Evolutionary conservation across 345 rosid genomes (phyloP).

Genomic region (Aegle marmelos): DNA sequence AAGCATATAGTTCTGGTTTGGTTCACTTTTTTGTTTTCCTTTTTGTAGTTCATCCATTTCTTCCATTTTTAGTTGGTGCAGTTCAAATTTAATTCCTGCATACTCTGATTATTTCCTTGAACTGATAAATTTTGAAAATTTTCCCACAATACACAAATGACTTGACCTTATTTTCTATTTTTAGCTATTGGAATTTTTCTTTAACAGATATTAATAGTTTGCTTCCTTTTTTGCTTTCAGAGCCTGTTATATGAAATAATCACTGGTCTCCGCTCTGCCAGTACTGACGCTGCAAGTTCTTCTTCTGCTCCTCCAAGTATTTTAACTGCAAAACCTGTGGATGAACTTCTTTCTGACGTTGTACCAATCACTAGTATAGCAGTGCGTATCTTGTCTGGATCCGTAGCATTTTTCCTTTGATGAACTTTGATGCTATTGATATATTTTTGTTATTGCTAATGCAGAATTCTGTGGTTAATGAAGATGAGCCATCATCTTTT

Average conservation of each 20-base stretch:
- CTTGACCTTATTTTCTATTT: neutral
- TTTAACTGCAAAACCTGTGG: slow-evolving; percentile 55
- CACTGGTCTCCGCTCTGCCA: slow-evolving; percentile 63
- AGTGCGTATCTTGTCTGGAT: slow-evolving; percentile 21
- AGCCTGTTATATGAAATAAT: slow-evolving; percentile 77
- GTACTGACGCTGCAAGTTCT: slow-evolving; percentile 74
- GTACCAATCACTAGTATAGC: slow-evolving; percentile 38
- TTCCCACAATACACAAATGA: neutral
- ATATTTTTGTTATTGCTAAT: slow-evolving; percentile 20
- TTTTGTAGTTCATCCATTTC: neutral
- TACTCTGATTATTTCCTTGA: neutral
- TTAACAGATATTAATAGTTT: neutral
- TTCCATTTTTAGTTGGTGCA: neutral
- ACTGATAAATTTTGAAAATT: neutral
- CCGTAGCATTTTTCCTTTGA: slow-evolving; percentile 5
- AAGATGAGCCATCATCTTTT: slow-evolving; percentile 35
- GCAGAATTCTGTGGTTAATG: slow-evolving; percentile 40
- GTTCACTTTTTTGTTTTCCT: neutral
- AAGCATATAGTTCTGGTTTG: neutral
- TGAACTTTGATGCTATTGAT: neutral
- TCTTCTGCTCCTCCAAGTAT: slow-evolving; percentile 68
- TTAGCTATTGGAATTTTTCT: neutral
- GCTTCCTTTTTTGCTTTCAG: slow-evolving; percentile 38
- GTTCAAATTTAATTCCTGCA: neutral
- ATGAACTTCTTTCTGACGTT: slow-evolving; percentile 63